Evolutionary conservation across 2,329 filamentous ascomycete species (phyloP).

Genomic region (Diaporthe citrichinensis): DNA sequence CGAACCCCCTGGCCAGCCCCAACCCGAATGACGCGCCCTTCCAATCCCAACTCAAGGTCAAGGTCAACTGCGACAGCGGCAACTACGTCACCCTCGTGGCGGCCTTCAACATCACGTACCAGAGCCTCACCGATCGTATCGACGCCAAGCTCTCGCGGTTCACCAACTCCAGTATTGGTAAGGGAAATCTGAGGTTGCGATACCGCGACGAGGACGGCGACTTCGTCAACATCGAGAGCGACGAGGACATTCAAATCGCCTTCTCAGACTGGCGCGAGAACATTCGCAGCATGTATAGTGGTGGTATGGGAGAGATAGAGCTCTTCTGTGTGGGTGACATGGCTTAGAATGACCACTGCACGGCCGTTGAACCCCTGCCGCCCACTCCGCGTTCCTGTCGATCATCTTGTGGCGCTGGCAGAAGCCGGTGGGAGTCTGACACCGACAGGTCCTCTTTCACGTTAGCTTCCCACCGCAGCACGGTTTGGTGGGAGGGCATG

Average conservation of each 20-base stretch:
- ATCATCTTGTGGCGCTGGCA: neutral
- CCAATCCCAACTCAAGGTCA: constrained; percentile 90
- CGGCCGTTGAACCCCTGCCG: constrained; percentile 29
- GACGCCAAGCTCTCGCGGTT: constrained; percentile 94
- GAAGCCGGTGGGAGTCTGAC: constrained; percentile 22
- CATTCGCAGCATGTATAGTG: constrained; percentile 67
- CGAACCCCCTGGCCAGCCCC: constrained; percentile 48
- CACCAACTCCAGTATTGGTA: constrained; percentile 86
- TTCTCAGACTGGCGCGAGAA: constrained; percentile 94
- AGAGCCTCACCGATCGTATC: constrained; percentile 93
- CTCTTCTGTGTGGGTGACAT: constrained; percentile 79
- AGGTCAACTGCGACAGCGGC: constrained; percentile 87
- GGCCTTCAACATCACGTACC: constrained; percentile 94
- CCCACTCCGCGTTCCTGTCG: constrained; percentile 4
- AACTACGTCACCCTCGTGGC: constrained; percentile 97
- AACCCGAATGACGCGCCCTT: constrained; percentile 66
- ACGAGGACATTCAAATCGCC: constrained; percentile 96
- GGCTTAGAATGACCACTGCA: constrained; percentile 40
- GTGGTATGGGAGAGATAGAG: constrained; percentile 90
- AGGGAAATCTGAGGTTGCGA: constrained; percentile 85
- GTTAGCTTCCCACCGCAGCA: neutral
- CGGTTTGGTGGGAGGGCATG: constrained; percentile 25
- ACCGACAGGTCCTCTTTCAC: neutral
- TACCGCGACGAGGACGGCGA: constrained; percentile 95
- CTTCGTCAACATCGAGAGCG: constrained; percentile 92